phyloP scores from a whole-genome alignment of 1,284 basidiomycete genomes.

The Heterobasidion annosum region DNA sequence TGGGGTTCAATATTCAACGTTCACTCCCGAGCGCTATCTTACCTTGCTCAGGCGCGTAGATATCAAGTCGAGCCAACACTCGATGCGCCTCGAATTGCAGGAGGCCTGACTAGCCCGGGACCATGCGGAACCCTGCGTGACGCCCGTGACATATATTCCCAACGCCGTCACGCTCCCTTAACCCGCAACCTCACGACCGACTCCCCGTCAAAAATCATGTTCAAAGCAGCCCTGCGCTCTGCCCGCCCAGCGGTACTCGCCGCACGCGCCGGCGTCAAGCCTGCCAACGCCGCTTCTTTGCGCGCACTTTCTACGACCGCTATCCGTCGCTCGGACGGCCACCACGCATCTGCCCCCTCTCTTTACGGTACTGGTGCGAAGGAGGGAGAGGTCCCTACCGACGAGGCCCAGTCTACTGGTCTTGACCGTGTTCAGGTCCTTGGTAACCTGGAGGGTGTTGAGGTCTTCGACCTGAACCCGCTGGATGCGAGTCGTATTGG shows the following conservation, averaged over 20 bases:
- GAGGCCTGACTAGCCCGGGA: neutral
- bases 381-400: conserved; percentile 73
- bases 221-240: conserved; percentile 27
- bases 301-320: conserved; percentile 52
- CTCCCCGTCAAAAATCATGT: conserved; percentile 23
- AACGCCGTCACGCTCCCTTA: neutral
- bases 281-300: conserved; percentile 20
- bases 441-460: conserved; percentile 81
- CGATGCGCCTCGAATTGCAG: neutral
- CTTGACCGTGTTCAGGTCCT: conserved; percentile 92
- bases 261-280: conserved; percentile 20
- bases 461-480: conserved; percentile 87
- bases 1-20: no score
- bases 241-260: conserved; percentile 28
- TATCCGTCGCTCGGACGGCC: conserved; percentile 36
- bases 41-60: no score
- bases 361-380: conserved; percentile 72
- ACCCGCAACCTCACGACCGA: conserved; percentile 2
- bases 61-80: neutral
- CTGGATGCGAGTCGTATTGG: conserved; percentile 84
- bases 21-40: no score
- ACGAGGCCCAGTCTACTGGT: conserved; percentile 91
- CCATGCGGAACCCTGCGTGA: neutral
- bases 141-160: neutral
- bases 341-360: conserved; percentile 52